phyloP scores from a whole-genome alignment of 2,329 filamentous ascomycete genomes.

The Rasamsonia emersonii region DNA sequence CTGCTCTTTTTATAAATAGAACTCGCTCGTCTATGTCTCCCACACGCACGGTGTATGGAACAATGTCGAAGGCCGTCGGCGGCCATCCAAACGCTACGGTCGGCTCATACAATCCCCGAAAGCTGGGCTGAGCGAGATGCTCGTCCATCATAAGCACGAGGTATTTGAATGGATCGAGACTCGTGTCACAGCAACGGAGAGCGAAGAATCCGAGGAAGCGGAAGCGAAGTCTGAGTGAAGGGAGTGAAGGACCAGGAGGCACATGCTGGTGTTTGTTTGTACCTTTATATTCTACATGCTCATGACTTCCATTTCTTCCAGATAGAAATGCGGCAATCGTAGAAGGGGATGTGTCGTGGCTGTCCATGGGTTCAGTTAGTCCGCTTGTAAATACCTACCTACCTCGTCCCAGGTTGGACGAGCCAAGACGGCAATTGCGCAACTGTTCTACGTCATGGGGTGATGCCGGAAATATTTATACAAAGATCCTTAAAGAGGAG shows the following conservation, averaged over 20 bases:
- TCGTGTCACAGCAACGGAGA: slow-evolving; percentile 20
- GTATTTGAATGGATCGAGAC: slow-evolving; percentile 41
- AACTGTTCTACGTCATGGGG: no score
- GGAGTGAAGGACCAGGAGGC: not conserved
- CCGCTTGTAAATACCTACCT: no score
- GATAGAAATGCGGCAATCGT: no score
- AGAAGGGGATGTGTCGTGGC: no score
- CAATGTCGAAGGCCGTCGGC: slow-evolving; percentile 50
- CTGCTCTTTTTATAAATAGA: slow-evolving; percentile 23
- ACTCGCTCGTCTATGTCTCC: slow-evolving; percentile 72
- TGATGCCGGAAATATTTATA: no score
- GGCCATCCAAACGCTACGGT: slow-evolving; percentile 51
- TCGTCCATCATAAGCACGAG: slow-evolving; percentile 43
- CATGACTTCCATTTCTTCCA: no score
- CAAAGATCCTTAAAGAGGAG: no score
- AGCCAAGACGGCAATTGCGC: no score
- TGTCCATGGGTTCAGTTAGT: no score
- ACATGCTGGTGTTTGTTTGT: no score
- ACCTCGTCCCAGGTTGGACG: no score
- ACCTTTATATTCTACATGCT: not conserved
- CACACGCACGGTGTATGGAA: slow-evolving; percentile 67
- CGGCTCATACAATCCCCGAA: slow-evolving; percentile 40
- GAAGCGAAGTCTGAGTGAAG: slow-evolving; percentile 5
- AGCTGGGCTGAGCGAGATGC: slow-evolving; percentile 47
- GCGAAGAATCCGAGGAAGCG: slow-evolving; percentile 19